Base-by-base conservation (phyloP, 1,284 basidiomycete genomes). In the Ceratobasidium sp. region DNA sequence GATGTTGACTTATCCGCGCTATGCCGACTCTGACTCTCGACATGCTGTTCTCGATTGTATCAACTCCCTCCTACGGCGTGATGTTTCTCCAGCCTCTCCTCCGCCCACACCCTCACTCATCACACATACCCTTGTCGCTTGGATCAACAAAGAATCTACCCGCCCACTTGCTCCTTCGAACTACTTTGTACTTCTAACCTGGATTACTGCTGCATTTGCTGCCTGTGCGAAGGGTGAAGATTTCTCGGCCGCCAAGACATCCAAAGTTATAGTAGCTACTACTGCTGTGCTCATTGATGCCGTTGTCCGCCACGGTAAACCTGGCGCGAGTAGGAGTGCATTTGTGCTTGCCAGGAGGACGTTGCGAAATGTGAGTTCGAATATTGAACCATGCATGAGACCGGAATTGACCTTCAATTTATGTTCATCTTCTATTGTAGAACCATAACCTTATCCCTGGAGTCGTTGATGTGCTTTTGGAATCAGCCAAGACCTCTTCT, bases 1-100 rank as follows among this genome's bases (percentile, higher is more conserved):
- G 57, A 89, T 90, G 0, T 82, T 88, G 54, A 94, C 91, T 0
- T 91, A 93, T 79, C 86, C 91, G 14, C 88, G 89, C 76, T 95
- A 95, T 83, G 82, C 87, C 55, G 94, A 96, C 79, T 81, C 86
- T 1, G 79, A 84, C 64, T 95, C 94, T 1, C 84, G 90, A 73
- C 85, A 88, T 61, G 90, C 89, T 2, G 90, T 93, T 0, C 88
- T 94, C 75, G 81, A 81, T 0, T 70, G 67, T 28, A 30, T 70
- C 14, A 59, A 50, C 50, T 70, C 67, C 11, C 67, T 70, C 18
- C 55, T 70, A 23, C 54, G 44, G 8, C 67, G 67, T 1, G 67
- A 70, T n/a, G 49, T 59, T 9, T 44, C 43, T 41, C 52, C 64
- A 21, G 21, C 64, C 21, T 30, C 64, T 11, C 64, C 64, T 32